Base-by-base conservation (phyloP, 495 filamentous ascomycete species). In the Xylaria grammica region DNA sequence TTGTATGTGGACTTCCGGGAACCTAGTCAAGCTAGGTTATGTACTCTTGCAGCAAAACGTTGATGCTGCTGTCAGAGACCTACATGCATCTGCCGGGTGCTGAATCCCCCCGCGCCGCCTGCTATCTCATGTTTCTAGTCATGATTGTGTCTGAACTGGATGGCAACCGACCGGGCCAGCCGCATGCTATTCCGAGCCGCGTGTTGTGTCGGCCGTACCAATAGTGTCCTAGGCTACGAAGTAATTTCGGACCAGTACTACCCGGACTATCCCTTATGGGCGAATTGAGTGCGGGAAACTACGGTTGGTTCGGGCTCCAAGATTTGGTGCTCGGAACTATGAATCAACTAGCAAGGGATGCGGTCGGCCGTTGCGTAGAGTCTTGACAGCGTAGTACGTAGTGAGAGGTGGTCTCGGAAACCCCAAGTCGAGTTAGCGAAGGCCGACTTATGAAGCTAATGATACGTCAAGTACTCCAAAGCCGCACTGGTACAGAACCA, bases 381-480 rank as follows among this genome's bases (percentile, higher is more conserved):
- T 11, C 8, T 55, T 13, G 11, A 40, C 29, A 9, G 26, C 52
- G 38, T 29, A 11, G 17, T 42, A 27, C 36, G 8, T 57, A 9
- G 38, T 30, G 24, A 5, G 17, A 57, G 54, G 22, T 42, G 29
- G 24, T 1, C 10, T 29, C 6, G 17, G 22, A 19, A 44, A 57
- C 17, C 15, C 24, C 10, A 4, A 40, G 3, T 11, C 38, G 11
- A 17, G 34, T 46, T 22, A 22, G 34, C n/a, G 26, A 19, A 46
- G 27, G 26, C n/a, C 26, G 29, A 8, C 19, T 36, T 27, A 48
- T 29, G 8, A 46, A 27, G 56, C 22, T 26, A 38, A 56, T 56
- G 22, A 30, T 56, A 56, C 36, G 17, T 27, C 22, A 56, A 42
- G 7, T 55, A 54, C n/a, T 54, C 30, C 20, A 26, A 56, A n/a